phyloP scores from a whole-genome alignment of 78 protist species.

The Cyanophora paradoxa region DNA sequence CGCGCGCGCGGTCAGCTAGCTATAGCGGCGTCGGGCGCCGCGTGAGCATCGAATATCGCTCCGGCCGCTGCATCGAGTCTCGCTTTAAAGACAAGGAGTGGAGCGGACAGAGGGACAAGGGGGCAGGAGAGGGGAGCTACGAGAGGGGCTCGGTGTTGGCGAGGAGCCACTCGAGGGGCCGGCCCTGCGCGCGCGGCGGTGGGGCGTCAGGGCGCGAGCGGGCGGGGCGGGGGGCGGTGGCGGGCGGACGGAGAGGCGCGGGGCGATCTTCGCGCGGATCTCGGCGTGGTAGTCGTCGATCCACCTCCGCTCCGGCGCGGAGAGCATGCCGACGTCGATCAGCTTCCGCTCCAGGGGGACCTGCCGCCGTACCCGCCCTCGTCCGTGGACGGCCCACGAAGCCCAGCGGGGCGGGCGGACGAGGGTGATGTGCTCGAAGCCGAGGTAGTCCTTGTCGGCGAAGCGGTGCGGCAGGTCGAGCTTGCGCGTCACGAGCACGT shows the following conservation, averaged over 20 bases:
- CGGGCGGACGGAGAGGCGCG: neutral
- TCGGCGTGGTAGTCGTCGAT: conserved; percentile 60
- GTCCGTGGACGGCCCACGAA: neutral
- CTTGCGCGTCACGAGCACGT: conserved; percentile 26
- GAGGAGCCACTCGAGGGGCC: conserved; percentile 6
- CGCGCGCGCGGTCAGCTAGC: too few species aligned
- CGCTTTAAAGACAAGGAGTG: too few species aligned
- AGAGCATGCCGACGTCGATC: conserved; percentile 48
- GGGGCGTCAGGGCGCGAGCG: neutral
- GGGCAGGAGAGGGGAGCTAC: too few species aligned
- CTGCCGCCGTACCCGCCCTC: neutral
- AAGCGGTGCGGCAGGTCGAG: conserved; percentile 15
- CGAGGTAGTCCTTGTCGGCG: conserved; percentile 32
- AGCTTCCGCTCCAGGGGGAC: conserved; percentile 50
- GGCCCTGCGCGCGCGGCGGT: neutral
- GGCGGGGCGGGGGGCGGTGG: neutral
- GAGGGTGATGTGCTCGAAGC: conserved; percentile 62
- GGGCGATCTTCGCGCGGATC: neutral
- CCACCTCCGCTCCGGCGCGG: conserved; percentile 42
- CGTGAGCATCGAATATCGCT: too few species aligned
- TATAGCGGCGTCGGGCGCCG: too few species aligned
- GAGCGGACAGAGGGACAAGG: too few species aligned
- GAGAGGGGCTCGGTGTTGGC: conserved; percentile 2
- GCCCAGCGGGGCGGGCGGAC: conserved; percentile 13
- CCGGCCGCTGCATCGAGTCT: too few species aligned